Conservation (phyloP, 371 early-diverging fungal genomes). For the Thermomucor indicae-seudaticae region DNA sequence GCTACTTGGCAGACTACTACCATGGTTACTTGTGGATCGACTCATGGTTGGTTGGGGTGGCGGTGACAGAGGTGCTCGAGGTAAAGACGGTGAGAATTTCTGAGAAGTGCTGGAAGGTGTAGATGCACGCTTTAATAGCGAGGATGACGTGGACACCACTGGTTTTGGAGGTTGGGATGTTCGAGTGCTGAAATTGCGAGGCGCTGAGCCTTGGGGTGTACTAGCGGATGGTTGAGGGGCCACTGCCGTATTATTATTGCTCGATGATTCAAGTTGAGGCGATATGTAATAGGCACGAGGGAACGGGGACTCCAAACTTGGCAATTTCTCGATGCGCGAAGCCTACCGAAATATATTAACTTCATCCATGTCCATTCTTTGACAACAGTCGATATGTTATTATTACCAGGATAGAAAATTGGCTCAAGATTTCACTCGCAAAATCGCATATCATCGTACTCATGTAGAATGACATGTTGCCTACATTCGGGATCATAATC, state of each 20-base stretch:
- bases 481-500: conserved; percentile 80
- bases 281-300: conserved; percentile 8
- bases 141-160: conserved; percentile 15
- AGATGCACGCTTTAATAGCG: conserved; percentile 21
- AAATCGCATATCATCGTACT: conserved; percentile 74
- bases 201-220: conserved; percentile 10
- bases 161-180: conserved; percentile 18
- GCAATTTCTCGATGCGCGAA: conserved; percentile 25
- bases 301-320: conserved; percentile 33
- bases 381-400: not conserved
- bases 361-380: not conserved
- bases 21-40: conserved; percentile 13
- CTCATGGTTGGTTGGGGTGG: conserved; percentile 17
- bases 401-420: conserved; percentile 37
- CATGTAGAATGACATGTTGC: conserved; percentile 75
- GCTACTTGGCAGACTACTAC: conserved; percentile 11
- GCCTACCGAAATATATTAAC: conserved; percentile 13
- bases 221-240: conserved; percentile 20
- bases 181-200: conserved; percentile 2
- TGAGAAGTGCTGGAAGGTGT: conserved; percentile 8
- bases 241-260: not conserved
- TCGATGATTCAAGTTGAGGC: conserved; percentile 5
- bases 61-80: conserved; percentile 14
- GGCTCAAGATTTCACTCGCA: conserved; percentile 63
- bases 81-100: conserved; percentile 1